Conservation (phyloP, 148 eudicot species). For the Rhododendron williamsianum region DNA sequence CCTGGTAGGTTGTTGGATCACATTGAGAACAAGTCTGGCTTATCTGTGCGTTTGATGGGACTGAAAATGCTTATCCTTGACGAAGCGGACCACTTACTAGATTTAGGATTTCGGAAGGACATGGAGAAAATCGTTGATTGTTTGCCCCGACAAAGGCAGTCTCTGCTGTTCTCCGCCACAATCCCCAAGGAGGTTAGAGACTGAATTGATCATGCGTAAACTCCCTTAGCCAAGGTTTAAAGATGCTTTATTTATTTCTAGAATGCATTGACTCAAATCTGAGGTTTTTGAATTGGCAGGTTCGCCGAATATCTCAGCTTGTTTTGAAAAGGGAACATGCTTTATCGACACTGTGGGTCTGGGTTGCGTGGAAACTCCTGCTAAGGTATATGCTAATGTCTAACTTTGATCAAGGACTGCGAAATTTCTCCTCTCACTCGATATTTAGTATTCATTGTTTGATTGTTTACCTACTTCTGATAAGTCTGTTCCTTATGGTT, state of each 20-base stretch:
- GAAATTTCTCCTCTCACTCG: background rate
- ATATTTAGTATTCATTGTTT: background rate
- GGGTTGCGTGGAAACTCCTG: conserved; percentile 52
- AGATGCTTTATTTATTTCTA: background rate
- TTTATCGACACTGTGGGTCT: conserved; percentile 65
- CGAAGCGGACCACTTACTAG: conserved; percentile 85
- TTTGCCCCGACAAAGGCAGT: conserved; percentile 82
- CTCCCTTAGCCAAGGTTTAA: background rate
- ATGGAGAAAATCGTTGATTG: conserved; percentile 88
- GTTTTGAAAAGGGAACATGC: conserved; percentile 84
- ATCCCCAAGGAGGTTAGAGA: conserved; percentile 77
- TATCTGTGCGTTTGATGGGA: conserved; percentile 80
- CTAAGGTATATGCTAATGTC: conserved; percentile 41
- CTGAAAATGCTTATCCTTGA: conserved; percentile 83
- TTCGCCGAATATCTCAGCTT: conserved; percentile 84
- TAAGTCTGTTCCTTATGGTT: background rate
- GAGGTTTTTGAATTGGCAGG: conserved; percentile 37
- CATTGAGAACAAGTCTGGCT: conserved; percentile 69
- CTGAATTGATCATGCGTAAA: conserved; percentile 4
- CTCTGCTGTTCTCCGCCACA: conserved; percentile 82
- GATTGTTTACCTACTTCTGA: background rate
- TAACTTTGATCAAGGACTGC: background rate
- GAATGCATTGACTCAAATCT: conserved; percentile 6
- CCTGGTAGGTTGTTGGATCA: conserved; percentile 98
- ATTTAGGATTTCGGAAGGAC: conserved; percentile 88